Conservation (phyloP, 257 asterid species). For the Cordia subcordata region DNA sequence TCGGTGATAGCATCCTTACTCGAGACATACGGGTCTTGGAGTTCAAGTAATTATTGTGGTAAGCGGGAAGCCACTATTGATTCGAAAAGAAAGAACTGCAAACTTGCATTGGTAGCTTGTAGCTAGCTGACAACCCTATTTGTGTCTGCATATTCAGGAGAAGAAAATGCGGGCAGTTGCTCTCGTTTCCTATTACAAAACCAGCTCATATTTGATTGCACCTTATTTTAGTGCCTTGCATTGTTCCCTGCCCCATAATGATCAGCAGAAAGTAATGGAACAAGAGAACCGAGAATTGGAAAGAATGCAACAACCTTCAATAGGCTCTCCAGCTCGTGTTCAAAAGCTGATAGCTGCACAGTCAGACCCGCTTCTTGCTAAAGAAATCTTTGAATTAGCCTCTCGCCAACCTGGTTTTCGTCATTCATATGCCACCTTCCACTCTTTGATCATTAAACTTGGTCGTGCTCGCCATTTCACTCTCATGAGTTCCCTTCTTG, state of each 20-base stretch:
- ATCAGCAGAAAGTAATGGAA: slow-evolving; percentile 15
- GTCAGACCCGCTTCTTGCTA: slow-evolving; percentile 80
- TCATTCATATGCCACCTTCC: slow-evolving; percentile 60
- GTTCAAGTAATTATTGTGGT: too few species aligned
- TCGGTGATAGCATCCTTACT: too few species aligned
- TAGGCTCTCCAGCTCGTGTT: slow-evolving; percentile 41
- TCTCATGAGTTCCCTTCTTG: slow-evolving; percentile 54
- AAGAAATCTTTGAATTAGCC: slow-evolving; percentile 83
- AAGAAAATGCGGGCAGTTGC: neutral
- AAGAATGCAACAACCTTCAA: slow-evolving; percentile 22
- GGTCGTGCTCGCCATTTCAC: slow-evolving; percentile 66
- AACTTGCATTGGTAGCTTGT: neutral
- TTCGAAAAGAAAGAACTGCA: too few species aligned
- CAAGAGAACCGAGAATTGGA: slow-evolving; percentile 19
- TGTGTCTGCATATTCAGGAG: neutral
- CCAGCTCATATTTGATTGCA: neutral
- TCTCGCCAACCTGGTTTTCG: slow-evolving; percentile 60
- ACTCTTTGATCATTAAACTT: slow-evolving; percentile 71
- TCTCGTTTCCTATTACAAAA: neutral
- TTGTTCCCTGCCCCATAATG: neutral
- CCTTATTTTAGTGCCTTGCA: neutral
- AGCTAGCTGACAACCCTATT: neutral
- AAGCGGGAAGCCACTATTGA: too few species aligned
- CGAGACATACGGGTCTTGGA: too few species aligned
- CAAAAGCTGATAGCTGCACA: slow-evolving; percentile 23